Percentiles rank a stretch among this genome's conserved stretches.
Evolutionary conservation across 192 early-diverging fungal genomes (phyloP).

Genomic region (Umbelopsis sp.): DNA sequence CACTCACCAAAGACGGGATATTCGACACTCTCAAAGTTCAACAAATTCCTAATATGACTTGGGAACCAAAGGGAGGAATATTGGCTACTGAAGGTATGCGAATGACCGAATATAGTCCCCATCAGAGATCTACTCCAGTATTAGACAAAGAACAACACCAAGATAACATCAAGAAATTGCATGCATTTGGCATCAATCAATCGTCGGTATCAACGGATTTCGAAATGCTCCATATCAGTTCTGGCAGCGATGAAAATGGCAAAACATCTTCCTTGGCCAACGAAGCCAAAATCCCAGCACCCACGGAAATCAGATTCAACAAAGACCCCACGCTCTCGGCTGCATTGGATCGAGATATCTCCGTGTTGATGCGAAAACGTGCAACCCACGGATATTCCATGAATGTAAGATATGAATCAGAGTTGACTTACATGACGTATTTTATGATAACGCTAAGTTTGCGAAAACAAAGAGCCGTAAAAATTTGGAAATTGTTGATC

Average conservation of each 20-base stretch:
- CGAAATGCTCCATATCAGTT: not conserved
- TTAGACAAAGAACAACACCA: not conserved
- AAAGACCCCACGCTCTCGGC: not conserved
- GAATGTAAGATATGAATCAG: conserved; percentile 48
- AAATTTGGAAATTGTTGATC: conserved; percentile 50
- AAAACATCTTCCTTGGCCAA: not conserved
- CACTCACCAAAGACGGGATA: conserved; percentile 54
- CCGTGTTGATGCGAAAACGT: conserved; percentile 77
- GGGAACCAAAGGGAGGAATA: conserved; percentile 58
- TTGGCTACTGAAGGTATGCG: conserved; percentile 41
- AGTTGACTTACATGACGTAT: not conserved
- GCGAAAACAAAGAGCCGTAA: conserved; percentile 32
- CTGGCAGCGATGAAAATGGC: not conserved
- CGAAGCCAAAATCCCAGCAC: not conserved
- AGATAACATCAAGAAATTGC: not conserved
- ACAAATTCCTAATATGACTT: conserved; percentile 51
- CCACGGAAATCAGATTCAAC: not conserved
- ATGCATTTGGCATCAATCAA: conserved; percentile 4
- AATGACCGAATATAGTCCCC: not conserved
- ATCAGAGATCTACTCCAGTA: not conserved
- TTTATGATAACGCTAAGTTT: not conserved
- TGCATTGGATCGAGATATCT: conserved; percentile 62
- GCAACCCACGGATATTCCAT: conserved; percentile 78
- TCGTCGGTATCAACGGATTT: not conserved
- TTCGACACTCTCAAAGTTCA: conserved; percentile 54